These are phyloP conservation scores for Aspergillus floridensis DNA, from an alignment of 2,329 filamentous ascomycete genomes.

Conservation along the genomic window DNA sequence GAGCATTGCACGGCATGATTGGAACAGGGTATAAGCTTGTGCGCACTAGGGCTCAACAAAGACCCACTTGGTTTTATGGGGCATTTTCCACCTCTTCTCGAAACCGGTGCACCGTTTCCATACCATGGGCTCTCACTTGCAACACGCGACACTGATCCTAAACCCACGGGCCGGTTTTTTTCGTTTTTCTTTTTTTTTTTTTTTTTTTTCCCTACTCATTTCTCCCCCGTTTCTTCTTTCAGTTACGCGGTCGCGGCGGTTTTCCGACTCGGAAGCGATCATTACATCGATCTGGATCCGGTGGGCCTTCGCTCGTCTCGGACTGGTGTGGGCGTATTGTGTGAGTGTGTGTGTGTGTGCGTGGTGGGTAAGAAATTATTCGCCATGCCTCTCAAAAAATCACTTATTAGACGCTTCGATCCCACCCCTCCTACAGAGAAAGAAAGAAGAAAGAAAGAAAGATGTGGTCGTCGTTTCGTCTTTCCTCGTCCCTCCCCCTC, in stretches of 20 bases:
- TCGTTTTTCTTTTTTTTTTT: too few species aligned
- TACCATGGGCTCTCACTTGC: neutral
- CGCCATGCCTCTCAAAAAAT: constrained; percentile 1
- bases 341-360: neutral
- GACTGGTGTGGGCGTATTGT: neutral
- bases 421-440: constrained; percentile 9
- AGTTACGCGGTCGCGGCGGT: constrained; percentile 8
- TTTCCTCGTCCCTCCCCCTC: constrained; percentile 7
- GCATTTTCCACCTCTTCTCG: constrained; percentile 5
- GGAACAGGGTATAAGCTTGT: neutral
- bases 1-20: constrained; percentile 1
- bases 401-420: constrained; percentile 9
- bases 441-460: constrained; percentile 21
- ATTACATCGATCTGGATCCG: constrained; percentile 10
- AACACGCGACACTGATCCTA: constrained; percentile 9
- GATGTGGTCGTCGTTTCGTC: constrained; percentile 20
- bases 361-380: constrained; percentile 11
- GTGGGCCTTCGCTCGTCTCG: constrained; percentile 11
- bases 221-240: too few species aligned
- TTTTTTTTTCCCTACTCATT: too few species aligned
- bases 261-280: constrained; percentile 10
- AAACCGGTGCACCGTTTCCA: constrained; percentile 8
- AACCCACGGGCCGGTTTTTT: neutral
- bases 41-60: constrained; percentile 7
- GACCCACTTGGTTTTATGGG: neutral